These are phyloP conservation scores for Chalaropsis thielavioides DNA, from an alignment of 2,329 filamentous ascomycete species.

Conservation along the genomic window DNA sequence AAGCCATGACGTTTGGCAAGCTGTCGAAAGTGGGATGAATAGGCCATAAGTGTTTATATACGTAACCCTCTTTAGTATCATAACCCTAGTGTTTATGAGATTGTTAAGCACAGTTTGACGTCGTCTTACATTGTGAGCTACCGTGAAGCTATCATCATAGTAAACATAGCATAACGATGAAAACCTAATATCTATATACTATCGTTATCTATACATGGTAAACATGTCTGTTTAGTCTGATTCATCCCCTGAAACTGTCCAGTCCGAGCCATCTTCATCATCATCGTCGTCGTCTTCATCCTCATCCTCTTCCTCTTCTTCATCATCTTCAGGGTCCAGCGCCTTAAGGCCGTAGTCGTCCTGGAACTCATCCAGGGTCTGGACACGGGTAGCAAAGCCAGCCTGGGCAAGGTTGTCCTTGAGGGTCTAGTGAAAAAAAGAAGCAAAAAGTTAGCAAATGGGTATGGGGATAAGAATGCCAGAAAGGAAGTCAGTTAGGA, in stretches of 20 bases:
- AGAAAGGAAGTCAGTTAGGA: neutral
- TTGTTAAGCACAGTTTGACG: too few relatives aligned
- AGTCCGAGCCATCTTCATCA: constrained; percentile 24
- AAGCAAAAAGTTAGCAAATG: constrained; percentile 5
- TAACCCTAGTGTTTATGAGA: neutral
- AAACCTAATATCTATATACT: neutral
- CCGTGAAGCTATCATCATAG: too few relatives aligned
- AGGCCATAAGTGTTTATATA: constrained; percentile 8
- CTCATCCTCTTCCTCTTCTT: constrained; percentile 47
- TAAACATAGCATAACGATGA: too few relatives aligned
- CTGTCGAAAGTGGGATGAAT: constrained; percentile 9
- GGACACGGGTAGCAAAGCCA: constrained; percentile 66
- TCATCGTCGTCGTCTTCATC: constrained; percentile 38
- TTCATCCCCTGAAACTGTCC: constrained; percentile 12
- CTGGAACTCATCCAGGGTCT: constrained; percentile 64
- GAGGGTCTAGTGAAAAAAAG: constrained; percentile 42
- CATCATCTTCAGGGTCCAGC: constrained; percentile 44
- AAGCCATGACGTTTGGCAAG: constrained; percentile 13
- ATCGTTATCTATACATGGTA: neutral
- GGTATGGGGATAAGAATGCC: neutral
- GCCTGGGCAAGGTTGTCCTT: constrained; percentile 57
- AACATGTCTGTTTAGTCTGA: neutral
- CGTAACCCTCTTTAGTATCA: neutral
- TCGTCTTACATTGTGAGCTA: too few relatives aligned
- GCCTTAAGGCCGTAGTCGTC: constrained; percentile 75